Percentiles rank a stretch among this genome's conserved stretches.
These are phyloP conservation scores for Cyclocybe aegerita DNA, from an alignment of 768 basidiomycete genomes.

Conservation along the genomic window DNA sequence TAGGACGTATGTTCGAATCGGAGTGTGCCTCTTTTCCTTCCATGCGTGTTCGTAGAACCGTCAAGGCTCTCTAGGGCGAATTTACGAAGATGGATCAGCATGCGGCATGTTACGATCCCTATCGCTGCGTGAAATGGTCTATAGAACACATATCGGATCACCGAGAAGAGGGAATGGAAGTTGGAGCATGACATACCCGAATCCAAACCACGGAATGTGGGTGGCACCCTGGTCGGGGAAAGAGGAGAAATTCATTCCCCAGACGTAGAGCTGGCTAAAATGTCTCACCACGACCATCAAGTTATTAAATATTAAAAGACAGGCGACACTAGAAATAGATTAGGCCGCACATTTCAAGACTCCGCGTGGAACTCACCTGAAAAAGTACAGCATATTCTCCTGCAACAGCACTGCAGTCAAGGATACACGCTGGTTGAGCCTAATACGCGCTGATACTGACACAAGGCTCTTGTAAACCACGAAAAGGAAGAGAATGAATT, in stretches of 20 bases:
- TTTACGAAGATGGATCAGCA: slow-evolving; percentile 41
- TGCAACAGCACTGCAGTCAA: slow-evolving; percentile 33
- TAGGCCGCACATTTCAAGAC: too few species aligned
- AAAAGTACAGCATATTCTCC: slow-evolving; percentile 42
- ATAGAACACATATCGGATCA: neutral
- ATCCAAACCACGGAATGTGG: slow-evolving; percentile 46
- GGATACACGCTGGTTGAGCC: slow-evolving; percentile 18
- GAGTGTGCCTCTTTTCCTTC: too few species aligned
- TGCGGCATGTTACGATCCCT: slow-evolving; percentile 41
- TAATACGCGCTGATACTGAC: slow-evolving; percentile 21
- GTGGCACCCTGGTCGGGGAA: slow-evolving; percentile 29
- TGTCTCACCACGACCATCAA: slow-evolving; percentile 44
- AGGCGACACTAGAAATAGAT: slow-evolving; percentile 30
- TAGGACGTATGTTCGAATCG: too few species aligned
- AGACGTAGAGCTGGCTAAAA: too few species aligned
- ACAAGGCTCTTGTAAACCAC: slow-evolving; percentile 30
- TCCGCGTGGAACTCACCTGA: slow-evolving; percentile 30
- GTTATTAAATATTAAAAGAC: slow-evolving; percentile 39
- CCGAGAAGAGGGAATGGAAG: too few species aligned
- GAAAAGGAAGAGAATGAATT: slow-evolving; percentile 37
- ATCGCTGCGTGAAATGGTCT: slow-evolving; percentile 45
- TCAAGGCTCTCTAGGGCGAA: too few species aligned
- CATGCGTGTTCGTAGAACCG: too few species aligned
- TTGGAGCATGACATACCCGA: slow-evolving; percentile 22
- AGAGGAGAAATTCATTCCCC: neutral